A percentile compares a stretch with the other conserved stretches of the same genome.
These are phyloP conservation scores for Pseudoneurospora amorphoporcata DNA, from an alignment of 495 filamentous ascomycete genomes.

Conservation along the genomic window DNA sequence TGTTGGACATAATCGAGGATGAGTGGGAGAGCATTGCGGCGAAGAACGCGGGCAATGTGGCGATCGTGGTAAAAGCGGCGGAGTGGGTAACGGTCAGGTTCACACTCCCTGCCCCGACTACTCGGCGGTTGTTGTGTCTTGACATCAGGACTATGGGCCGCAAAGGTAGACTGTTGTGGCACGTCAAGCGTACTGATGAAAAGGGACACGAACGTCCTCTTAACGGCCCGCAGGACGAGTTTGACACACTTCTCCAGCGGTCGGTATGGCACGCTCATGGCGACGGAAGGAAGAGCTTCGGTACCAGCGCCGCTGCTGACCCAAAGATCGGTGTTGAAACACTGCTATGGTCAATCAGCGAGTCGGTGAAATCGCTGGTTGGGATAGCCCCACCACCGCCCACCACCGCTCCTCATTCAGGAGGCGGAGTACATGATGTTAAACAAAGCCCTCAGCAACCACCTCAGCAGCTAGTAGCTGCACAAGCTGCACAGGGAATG, in stretches of 20 bases:
- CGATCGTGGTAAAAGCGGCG: conserved; percentile 31
- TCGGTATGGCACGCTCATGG: conserved; percentile 26
- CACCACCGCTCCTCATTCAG: background rate
- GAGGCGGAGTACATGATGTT: background rate
- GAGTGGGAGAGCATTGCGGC: conserved; percentile 23
- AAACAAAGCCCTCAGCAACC: background rate
- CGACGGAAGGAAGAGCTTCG: conserved; percentile 22
- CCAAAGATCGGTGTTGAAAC: conserved; percentile 23
- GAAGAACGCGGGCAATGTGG: conserved; percentile 27
- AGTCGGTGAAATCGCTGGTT: conserved; percentile 21
- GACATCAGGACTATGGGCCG: conserved; percentile 26
- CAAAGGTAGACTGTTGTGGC: conserved; percentile 32
- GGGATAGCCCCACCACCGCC: conserved; percentile 6
- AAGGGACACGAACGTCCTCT: background rate
- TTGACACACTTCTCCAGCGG: conserved; percentile 25
- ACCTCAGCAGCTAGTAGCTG: background rate
- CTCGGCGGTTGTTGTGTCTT: conserved; percentile 23
- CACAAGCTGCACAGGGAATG: background rate
- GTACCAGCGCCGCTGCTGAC: conserved; percentile 22
- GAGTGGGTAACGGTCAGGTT: conserved; percentile 44
- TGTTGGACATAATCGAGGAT: conserved; percentile 47
- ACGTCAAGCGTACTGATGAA: conserved; percentile 19
- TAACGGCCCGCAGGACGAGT: conserved; percentile 27
- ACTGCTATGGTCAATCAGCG: conserved; percentile 16
- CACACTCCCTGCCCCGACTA: conserved; percentile 11